Percentiles rank a stretch among this genome's conserved stretches.
Conservation (phyloP, 225 moss, liverwort and hornwort species). For the Pleurozium schreberi region DNA sequence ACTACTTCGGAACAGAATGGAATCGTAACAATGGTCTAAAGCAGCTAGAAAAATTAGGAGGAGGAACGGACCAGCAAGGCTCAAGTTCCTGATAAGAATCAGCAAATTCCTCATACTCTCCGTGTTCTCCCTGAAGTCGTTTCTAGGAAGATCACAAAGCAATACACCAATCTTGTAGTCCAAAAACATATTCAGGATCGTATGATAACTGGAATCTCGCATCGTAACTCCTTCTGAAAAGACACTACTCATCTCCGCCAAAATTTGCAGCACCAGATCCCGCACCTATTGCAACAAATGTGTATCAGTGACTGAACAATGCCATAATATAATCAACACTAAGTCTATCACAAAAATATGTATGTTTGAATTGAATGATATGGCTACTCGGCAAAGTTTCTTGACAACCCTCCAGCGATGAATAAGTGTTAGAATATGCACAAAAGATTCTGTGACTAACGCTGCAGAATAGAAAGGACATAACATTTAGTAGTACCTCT, state of each 20-base stretch:
- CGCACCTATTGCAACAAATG: neutral
- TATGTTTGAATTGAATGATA: neutral
- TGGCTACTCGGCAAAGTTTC: neutral
- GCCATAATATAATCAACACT: neutral
- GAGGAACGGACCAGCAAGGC: slow-evolving; percentile 8
- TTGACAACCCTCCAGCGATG: neutral
- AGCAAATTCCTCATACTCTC: slow-evolving; percentile 6
- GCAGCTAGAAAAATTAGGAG: neutral
- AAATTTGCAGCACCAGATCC: slow-evolving; percentile 12
- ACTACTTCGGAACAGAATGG: too few relatives aligned
- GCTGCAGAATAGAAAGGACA: neutral
- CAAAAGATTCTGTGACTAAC: neutral
- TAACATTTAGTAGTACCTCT: neutral
- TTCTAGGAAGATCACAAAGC: neutral
- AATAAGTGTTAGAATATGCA: neutral
- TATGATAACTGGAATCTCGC: neutral
- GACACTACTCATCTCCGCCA: slow-evolving; percentile 13
- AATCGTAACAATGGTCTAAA: neutral
- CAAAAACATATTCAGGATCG: neutral
- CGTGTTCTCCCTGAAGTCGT: neutral
- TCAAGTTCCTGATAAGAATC: slow-evolving; percentile 16
- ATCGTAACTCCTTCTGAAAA: neutral
- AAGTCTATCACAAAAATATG: neutral
- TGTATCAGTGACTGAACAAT: neutral
- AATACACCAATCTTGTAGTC: neutral